These are phyloP conservation scores for Aurifilum marmelostoma DNA, from an alignment of 2,329 filamentous ascomycete genomes.

Conservation along the genomic window DNA sequence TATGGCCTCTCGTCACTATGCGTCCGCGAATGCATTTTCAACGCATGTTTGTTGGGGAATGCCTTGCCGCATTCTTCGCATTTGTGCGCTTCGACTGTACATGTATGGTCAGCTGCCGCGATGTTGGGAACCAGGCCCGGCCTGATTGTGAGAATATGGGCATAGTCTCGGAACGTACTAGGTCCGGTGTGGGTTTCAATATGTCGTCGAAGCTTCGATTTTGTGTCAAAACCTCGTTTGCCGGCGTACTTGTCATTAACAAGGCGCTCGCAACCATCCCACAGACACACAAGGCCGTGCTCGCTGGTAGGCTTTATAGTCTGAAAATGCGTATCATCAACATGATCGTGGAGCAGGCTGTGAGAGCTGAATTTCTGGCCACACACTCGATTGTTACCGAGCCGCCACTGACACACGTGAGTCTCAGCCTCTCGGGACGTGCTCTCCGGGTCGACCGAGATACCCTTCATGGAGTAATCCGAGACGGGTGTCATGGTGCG, in stretches of 20 bases:
- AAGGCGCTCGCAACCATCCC: conserved; percentile 51
- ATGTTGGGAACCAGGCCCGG: background rate
- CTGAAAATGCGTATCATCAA: conserved; percentile 28
- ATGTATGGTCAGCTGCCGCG: conserved; percentile 22
- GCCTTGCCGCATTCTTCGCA: conserved; percentile 59
- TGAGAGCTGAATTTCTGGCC: conserved; percentile 20
- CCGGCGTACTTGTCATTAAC: conserved; percentile 44
- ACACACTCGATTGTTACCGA: conserved; percentile 7
- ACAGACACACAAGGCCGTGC: conserved; percentile 24
- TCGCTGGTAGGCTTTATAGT: conserved; percentile 16
- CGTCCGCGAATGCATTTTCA: conserved; percentile 68
- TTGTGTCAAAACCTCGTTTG: conserved; percentile 57
- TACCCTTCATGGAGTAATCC: conserved; percentile 7
- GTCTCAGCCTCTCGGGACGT: conserved; percentile 1
- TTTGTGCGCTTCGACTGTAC: conserved; percentile 60
- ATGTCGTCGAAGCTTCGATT: conserved; percentile 67
- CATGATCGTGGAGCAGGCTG: conserved; percentile 27
- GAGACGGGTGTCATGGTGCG: conserved; percentile 5
- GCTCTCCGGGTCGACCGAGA: background rate
- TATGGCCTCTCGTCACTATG: conserved; percentile 70
- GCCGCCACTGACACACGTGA: conserved; percentile 19
- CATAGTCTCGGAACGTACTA: conserved; percentile 45
- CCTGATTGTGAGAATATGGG: background rate
- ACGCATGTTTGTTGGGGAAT: conserved; percentile 69
- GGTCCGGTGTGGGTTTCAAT: conserved; percentile 66